phyloP scores from a whole-genome alignment of 495 filamentous ascomycete genomes.

The Hypoxylon rickii region DNA sequence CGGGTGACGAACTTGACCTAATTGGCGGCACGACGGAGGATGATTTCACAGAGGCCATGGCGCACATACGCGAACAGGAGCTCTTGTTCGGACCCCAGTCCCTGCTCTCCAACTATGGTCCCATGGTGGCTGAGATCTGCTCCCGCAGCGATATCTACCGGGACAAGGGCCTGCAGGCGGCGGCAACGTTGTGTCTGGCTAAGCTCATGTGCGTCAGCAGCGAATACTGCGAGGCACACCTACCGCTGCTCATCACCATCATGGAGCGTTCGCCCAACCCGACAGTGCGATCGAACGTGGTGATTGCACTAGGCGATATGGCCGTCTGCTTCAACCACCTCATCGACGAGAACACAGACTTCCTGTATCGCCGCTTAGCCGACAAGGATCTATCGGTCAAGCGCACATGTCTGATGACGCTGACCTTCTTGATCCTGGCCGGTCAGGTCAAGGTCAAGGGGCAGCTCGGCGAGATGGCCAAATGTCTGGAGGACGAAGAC shows the following conservation, averaged over 20 bases:
- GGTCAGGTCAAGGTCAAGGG: constrained; percentile 99
- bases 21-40: constrained; percentile 98
- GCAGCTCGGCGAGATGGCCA: constrained; percentile 99
- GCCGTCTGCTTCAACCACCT: constrained; percentile 99
- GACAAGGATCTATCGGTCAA: constrained; percentile 90
- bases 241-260: constrained; percentile 94
- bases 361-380: constrained; percentile 89
- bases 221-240: constrained; percentile 92
- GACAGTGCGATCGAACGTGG: constrained; percentile 90
- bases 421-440: constrained; percentile 96
- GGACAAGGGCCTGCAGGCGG: constrained; percentile 85
- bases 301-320: constrained; percentile 98
- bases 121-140: constrained; percentile 89
- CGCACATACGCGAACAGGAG: constrained; percentile 91
- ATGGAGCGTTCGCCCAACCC: constrained; percentile 91
- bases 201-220: constrained; percentile 97
- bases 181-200: constrained; percentile 93
- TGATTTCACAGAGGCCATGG: constrained; percentile 96
- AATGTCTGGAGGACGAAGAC: constrained; percentile 94
- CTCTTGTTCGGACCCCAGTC: constrained; percentile 86
- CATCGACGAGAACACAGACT: constrained; percentile 99
- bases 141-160: constrained; percentile 89
- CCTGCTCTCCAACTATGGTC: constrained; percentile 85
- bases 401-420: constrained; percentile 96
- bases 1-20: constrained; percentile 86